These are phyloP conservation scores for Aspergillus olivimuriae DNA, from an alignment of 495 filamentous ascomycete genomes.

Conservation along the genomic window DNA sequence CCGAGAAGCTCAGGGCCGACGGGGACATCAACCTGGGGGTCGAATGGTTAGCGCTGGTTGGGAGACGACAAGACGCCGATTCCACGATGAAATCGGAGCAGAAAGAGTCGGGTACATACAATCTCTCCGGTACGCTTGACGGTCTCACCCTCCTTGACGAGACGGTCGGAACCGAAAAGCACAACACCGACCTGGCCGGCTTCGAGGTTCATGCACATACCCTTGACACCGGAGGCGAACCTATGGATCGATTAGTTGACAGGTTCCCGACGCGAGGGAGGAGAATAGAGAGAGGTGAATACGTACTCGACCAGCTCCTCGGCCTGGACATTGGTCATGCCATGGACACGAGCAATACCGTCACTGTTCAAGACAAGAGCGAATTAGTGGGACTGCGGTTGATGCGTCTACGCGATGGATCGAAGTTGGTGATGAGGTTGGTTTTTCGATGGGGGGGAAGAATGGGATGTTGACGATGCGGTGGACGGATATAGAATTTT, in stretches of 20 bases:
- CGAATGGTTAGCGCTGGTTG: slow-evolving; percentile 12
- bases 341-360: slow-evolving; percentile 99
- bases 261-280: neutral
- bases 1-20: slow-evolving; percentile 89
- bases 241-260: slow-evolving; percentile 47
- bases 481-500: slow-evolving; percentile 34
- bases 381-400: slow-evolving; percentile 9
- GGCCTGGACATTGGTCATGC: slow-evolving; percentile 99
- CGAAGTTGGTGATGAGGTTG: slow-evolving; percentile 3
- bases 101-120: slow-evolving; percentile 50
- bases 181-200: slow-evolving; percentile 99
- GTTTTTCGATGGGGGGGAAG: slow-evolving; percentile 13
- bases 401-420: neutral
- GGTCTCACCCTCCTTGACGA: slow-evolving; percentile 98
- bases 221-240: slow-evolving; percentile 99
- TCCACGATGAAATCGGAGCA: neutral
- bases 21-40: slow-evolving; percentile 82
- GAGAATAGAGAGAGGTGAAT: slow-evolving; percentile 4
- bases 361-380: slow-evolving; percentile 57
- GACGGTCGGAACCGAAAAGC: slow-evolving; percentile 99
- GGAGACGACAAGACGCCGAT: no score
- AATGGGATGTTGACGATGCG: slow-evolving; percentile 25
- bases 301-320: slow-evolving; percentile 99
- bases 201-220: slow-evolving; percentile 99
- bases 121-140: slow-evolving; percentile 99